Evolutionary conservation across 2,329 filamentous ascomycete genomes (phyloP).

Genomic region (Colletotrichum ledebouriae): DNA sequence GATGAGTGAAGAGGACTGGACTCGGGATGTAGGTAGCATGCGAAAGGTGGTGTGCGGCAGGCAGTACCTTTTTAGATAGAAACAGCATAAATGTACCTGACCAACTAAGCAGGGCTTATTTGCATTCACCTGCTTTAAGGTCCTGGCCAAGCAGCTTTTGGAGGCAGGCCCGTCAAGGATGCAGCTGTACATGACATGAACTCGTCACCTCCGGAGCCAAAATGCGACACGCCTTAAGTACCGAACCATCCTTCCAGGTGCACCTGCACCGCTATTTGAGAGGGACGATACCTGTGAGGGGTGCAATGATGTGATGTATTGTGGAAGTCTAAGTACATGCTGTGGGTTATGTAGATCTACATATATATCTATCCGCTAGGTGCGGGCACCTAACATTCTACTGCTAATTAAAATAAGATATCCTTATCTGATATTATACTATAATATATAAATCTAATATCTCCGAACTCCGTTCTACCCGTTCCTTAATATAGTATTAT

Average conservation of each 20-base stretch:
- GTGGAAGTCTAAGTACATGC: too few species aligned
- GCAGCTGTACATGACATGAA: slow-evolving; percentile 1
- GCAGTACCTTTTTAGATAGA: slow-evolving; percentile 17
- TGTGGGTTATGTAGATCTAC: too few species aligned
- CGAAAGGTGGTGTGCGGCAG: slow-evolving; percentile 4
- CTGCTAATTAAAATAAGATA: too few species aligned
- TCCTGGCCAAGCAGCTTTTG: not conserved
- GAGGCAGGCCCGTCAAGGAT: not conserved
- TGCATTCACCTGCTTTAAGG: not conserved
- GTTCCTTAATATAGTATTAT: too few species aligned
- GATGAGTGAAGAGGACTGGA: not conserved
- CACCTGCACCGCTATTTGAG: slow-evolving; percentile 4
- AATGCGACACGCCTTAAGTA: slow-evolving; percentile 12
- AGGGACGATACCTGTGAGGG: slow-evolving; percentile 11
- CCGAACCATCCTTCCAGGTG: not conserved
- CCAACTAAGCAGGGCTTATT: too few species aligned
- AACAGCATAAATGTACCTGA: not conserved
- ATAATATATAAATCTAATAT: too few species aligned
- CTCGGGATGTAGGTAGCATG: not conserved
- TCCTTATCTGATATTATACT: too few species aligned
- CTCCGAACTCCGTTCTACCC: too few species aligned
- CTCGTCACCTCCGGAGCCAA: slow-evolving; percentile 14
- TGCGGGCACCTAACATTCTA: too few species aligned
- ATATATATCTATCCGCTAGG: too few species aligned
- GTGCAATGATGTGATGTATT: too few species aligned